Evolutionary conservation across 192 early-diverging fungal species (phyloP), one percentile per base, ranked within the genome.

Genomic region (Coemansia sp.): DNA sequence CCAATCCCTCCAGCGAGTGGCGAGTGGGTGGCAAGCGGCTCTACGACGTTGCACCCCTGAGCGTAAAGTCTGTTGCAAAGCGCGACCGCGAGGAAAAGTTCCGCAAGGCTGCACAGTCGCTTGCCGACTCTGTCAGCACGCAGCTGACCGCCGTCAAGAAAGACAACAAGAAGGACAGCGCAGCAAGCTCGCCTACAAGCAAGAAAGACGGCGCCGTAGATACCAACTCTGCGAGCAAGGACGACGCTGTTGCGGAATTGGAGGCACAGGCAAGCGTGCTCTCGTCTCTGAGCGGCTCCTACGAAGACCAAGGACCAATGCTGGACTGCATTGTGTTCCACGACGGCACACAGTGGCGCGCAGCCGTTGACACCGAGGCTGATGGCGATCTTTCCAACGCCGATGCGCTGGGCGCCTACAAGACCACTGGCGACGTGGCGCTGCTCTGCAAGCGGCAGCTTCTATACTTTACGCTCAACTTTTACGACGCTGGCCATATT

Each of bases 381-480:
- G 69, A 85, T 45, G 93, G 94, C 14, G 91, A 99, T 65, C 84
- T 99, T 36, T 70, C 71, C 43, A 72, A 64, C 13, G 85, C 83
- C 10, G 76, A 84, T 25, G 75, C 78, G 11, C 62, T 99, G 70
- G 87, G 93, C 22, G 86, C 91, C 66, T 97, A 89, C 79, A 71
- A 76, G 63, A 84, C 79, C 9, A 93, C 92, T 42, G 76, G 75
- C 32, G 76, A 95, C 66, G 93, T 89, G 61, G 84, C 83, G 10
- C 83, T 83, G 13, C 92, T 97, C 69, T 83, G 87, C 63, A 83
- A 90, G 64, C 87, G 90, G 34, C 87, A 91, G 66, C 84, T 90
- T 72, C 84, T 96, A 33, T 93, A 90, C 74, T 95, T 90, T 68
- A 92, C 92, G 14, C 87, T 97, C 64, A 97, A 96, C 83, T 90